Percentiles rank a stretch among this genome's conserved stretches.
phyloP scores from a whole-genome alignment of 495 filamentous ascomycete species.

The Neurospora hispaniola region DNA sequence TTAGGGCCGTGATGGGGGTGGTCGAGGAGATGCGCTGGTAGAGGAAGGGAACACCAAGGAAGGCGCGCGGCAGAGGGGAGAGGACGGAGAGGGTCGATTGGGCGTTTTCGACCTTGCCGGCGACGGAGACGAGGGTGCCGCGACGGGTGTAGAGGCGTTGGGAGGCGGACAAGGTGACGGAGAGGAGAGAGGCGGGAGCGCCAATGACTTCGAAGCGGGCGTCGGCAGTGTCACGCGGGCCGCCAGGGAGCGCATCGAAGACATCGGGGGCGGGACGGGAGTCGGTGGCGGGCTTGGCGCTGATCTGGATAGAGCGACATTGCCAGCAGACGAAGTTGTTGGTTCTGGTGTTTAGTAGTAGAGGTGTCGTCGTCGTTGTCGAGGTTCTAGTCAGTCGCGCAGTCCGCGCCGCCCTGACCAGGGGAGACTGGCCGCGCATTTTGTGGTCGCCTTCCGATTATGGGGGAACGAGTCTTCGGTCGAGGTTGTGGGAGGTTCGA shows the following conservation, averaged over 20 bases:
- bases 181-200: conserved; percentile 81
- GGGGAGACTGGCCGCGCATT: conserved; percentile 22
- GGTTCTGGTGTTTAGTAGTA: background rate
- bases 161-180: conserved; percentile 82
- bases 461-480: no score
- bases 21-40: conserved; percentile 86
- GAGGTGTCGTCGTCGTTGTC: background rate
- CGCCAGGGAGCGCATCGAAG: conserved; percentile 28
- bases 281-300: conserved; percentile 39
- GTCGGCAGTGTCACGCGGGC: conserved; percentile 43
- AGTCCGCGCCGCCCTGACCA: conserved; percentile 13
- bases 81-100: conserved; percentile 84
- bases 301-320: conserved; percentile 45
- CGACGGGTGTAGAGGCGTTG: conserved; percentile 85
- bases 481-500: background rate
- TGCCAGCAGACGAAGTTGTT: conserved; percentile 30
- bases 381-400: conserved; percentile 2
- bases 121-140: conserved; percentile 81
- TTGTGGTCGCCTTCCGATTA: conserved; percentile 1
- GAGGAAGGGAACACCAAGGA: conserved; percentile 80
- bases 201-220: conserved; percentile 89
- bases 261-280: conserved; percentile 36
- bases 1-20: conserved; percentile 71
- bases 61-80: conserved; percentile 64
- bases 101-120: conserved; percentile 80